Base-by-base conservation (phyloP, 805 yeast genomes). In the Tetrapisispora phaffii region DNA sequence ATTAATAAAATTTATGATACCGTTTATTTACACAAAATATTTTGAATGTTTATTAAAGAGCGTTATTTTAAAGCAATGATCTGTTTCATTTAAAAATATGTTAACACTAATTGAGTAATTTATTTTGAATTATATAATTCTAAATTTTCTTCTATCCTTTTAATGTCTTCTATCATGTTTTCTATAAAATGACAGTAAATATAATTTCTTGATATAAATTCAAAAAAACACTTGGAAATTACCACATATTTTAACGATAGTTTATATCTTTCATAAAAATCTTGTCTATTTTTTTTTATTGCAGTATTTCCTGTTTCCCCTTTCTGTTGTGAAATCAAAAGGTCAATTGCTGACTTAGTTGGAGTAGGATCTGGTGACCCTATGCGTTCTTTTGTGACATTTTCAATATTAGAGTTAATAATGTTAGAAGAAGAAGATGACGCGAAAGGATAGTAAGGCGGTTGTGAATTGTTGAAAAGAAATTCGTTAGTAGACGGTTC, bases 231-330 rank as follows among this genome's bases (percentile, higher is more conserved):
- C 44, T 53, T 55, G 2, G 63, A 60, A 33, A 61, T 56, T 1
- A 50, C 49, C 24, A 59, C 47, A 36, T 54, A 58, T 37, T 60
- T 61, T 19, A 50, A 53, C 2, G 65, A 56, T 9, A 62, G 42
- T 28, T 59, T 61, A 39, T 60, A 59, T 26, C 59, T 55, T 32
- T 54, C 55, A 23, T 56, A 56, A 45, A 60, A 59, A 22, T 60
- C 58, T 48, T 59, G 59, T 41, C 49, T 49, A 20, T 36, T 39
- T 10, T 28, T 38, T 16, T 28, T 16, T 5, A 31, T 17, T 31
- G 15, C 5, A 26, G 4, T 8, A 2, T 9, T 16, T n/a, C 3
- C 20, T 21, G 7, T 2, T 17, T 21, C 12, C n/a, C n/a, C n/a
- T 9, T n/a, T 16, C 9, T 23, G 37, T 28, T 28, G 53, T 13